Percentiles rank a stretch among this genome's conserved stretches.
These are phyloP conservation scores for Paecilomyces dactylethromorphus DNA, from an alignment of 2,329 filamentous ascomycete species.

Conservation along the genomic window DNA sequence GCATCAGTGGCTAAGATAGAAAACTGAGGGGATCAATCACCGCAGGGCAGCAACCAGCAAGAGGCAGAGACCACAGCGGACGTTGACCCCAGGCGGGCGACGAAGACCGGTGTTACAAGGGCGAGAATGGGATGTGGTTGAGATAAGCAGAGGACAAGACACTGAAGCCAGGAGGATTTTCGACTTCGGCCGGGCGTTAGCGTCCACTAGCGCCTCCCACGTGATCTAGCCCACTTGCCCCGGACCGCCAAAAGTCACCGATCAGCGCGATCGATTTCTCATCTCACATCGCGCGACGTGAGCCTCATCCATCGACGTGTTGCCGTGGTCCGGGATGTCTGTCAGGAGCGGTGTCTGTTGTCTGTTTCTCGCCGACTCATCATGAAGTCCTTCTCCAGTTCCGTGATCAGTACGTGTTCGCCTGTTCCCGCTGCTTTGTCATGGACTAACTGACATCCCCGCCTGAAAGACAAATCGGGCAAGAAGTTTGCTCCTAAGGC, in stretches of 20 bases:
- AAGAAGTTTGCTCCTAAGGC: constrained; percentile 74
- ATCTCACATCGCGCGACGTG: background rate
- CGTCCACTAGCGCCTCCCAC: constrained; percentile 28
- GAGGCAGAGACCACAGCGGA: constrained; percentile 5
- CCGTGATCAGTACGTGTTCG: constrained; percentile 43
- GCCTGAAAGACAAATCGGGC: constrained; percentile 52
- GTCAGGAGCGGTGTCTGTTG: constrained; percentile 6
- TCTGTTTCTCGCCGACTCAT: constrained; percentile 5
- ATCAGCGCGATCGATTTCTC: constrained; percentile 1
- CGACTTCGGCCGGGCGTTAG: constrained; percentile 25
- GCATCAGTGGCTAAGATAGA: constrained; percentile 66
- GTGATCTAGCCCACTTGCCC: constrained; percentile 28
- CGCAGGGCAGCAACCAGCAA: constrained; percentile 26
- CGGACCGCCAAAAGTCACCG: constrained; percentile 3
- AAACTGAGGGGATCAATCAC: constrained; percentile 22
- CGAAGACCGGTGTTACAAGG: constrained; percentile 5
- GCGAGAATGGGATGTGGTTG: constrained; percentile 15
- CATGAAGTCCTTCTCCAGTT: constrained; percentile 49
- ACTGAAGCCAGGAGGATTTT: constrained; percentile 35
- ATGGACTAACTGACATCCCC: constrained; percentile 10
- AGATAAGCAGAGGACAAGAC: constrained; percentile 20
- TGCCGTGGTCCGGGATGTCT: background rate
- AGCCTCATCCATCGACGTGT: constrained; percentile 4
- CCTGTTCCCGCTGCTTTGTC: background rate
- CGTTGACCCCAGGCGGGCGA: constrained; percentile 4